Percentiles rank a stretch among this genome's conserved stretches.
phyloP scores from a whole-genome alignment of 2,329 filamentous ascomycete species.

The Tetracladium maxilliforme region DNA sequence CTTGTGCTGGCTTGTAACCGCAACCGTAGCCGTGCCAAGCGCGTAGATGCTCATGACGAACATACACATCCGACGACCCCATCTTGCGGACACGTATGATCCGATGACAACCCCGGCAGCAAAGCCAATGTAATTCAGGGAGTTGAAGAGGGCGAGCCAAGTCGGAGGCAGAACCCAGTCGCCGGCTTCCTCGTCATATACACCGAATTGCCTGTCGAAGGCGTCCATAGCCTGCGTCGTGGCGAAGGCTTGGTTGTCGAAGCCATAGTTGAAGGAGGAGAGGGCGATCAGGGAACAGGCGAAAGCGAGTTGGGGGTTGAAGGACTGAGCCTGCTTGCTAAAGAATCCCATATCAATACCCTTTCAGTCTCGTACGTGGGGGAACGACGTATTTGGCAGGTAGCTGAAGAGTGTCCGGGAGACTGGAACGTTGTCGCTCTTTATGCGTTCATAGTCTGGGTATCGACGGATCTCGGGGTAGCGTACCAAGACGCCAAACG shows the following conservation, averaged over 20 bases:
- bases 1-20: neutral
- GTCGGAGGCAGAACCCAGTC: constrained; percentile 13
- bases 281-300: constrained; percentile 16
- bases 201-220: constrained; percentile 18
- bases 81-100: neutral
- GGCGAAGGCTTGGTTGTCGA: constrained; percentile 21
- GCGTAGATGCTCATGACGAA: constrained; percentile 1
- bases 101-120: constrained; percentile 8
- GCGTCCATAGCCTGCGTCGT: constrained; percentile 20
- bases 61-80: neutral
- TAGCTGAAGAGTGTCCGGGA: too few species aligned
- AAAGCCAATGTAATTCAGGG: constrained; percentile 18
- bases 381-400: too few species aligned
- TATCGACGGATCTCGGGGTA: too few species aligned
- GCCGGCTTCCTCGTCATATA: constrained; percentile 8
- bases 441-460: too few species aligned
- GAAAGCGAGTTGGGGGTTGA: constrained; percentile 2
- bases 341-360: too few species aligned
- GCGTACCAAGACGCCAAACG: too few species aligned
- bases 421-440: too few species aligned
- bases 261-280: constrained; percentile 22
- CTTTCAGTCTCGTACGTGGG: too few species aligned
- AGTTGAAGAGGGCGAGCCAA: constrained; percentile 19
- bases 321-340: too few species aligned
- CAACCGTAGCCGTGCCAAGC: neutral